Evolutionary conservation across 306 rosid genomes (phyloP).

Genomic region (Medicago arabica): DNA sequence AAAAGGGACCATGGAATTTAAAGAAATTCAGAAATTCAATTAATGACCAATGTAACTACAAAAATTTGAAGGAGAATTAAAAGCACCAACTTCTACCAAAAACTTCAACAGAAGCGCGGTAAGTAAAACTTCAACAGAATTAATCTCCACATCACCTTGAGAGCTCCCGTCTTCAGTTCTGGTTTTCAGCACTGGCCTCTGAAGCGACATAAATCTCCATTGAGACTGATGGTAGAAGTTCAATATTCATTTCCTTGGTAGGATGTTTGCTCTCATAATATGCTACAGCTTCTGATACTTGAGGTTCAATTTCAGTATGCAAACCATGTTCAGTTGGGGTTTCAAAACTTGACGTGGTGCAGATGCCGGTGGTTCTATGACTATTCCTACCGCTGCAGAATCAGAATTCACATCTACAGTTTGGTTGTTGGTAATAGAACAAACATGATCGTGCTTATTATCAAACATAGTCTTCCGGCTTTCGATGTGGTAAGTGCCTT

Average conservation of each 20-base stretch:
- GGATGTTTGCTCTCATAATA: slow-evolving; percentile 4
- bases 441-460: background rate
- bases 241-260: slow-evolving; percentile 1
- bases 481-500: background rate
- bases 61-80: too few relatives aligned
- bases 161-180: background rate
- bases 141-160: slow-evolving; percentile 8
- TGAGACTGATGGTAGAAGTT: slow-evolving; percentile 3
- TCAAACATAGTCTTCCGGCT: background rate
- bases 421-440: background rate
- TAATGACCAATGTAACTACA: too few relatives aligned
- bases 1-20: too few relatives aligned
- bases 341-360: slow-evolving; percentile 19
- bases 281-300: background rate
- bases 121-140: too few relatives aligned
- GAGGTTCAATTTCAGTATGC: background rate
- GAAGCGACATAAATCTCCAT: slow-evolving; percentile 11
- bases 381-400: background rate
- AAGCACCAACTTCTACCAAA: too few relatives aligned
- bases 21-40: too few relatives aligned
- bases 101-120: too few relatives aligned
- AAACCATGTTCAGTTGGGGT: slow-evolving; percentile 8
- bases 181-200: too few relatives aligned
- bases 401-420: background rate
- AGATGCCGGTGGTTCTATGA: background rate